Evolutionary conservation across 371 early-diverging fungal genomes (phyloP), one percentile per base, ranked within the genome.

Genomic region (Batkoa obscura): DNA sequence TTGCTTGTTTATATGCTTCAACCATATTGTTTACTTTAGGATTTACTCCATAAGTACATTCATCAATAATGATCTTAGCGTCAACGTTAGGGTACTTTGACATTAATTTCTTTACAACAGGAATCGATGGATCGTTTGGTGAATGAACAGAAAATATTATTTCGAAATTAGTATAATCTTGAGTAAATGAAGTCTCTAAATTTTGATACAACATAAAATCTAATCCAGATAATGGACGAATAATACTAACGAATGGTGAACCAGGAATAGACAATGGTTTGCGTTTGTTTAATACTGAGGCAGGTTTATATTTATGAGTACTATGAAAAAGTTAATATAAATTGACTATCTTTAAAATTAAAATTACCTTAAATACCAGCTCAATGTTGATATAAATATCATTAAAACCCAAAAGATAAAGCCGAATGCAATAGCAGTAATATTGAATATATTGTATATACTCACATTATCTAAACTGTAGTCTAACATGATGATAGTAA

Each of bases 21-120:
- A 89, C 62, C 75, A 96, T 74, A 70, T 96, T 96, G 73, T 90
- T 90, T 63, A 96, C 78, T 65, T 96, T 96, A 8, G 97, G 97
- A 64, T 96, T 96, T 48, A 81, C 79, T 37, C 86, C 88, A 0
- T 81, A 74, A 30, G n/a, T 30, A 55, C 39, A 39, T 60, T 57
- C 68, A 78, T 88, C 89, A 56, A 86, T 72, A 48, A 91, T 74
- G 56, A 94, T 62, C 50, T 73, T 69, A 33, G 84, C 80, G 57
- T 84, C 75, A 6, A 84, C 81, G 38, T 81, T 59, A 1, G 85
- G 83, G 61, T 76, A 82, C 59, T 73, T 65, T 33, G 62, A 64
- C 59, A 79, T 80, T 9, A 95, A 63, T n/a, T 73, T 68, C 3
- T 70, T 49, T 2, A 82, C 90, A 23, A 93, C 69, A 0, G 65